Evolutionary conservation across 2,329 filamentous ascomycete genomes (phyloP), one percentile per base, ranked within the genome.

Genomic region (Colletotrichum sojae): DNA sequence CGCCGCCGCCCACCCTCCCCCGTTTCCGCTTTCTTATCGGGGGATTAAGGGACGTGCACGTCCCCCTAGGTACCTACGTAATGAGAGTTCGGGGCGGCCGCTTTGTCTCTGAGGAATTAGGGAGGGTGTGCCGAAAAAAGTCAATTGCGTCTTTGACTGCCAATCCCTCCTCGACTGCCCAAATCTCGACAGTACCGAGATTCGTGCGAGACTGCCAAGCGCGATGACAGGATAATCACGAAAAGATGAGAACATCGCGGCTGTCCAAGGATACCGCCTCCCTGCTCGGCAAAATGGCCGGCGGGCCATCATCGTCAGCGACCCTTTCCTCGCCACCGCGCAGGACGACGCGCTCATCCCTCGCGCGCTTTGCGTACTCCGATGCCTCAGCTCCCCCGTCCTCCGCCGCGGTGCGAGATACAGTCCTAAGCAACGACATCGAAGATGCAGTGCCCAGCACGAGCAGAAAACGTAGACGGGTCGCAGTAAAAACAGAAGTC

Each of bases 251-350:
- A 49, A 87, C 88, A 5, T 90, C 89, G 9, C 83, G 85, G 49
- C 79, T 89, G 60, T 89, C 89, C 9, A 84, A 84, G 73, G 88
- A 91, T 31, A 88, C 89, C 1, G 80, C 87, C 5, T 88, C 84
- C 70, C 77, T 90, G n/a, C 80, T 90, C 55, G 83, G 86, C 71
- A 69, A 25, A 18, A 64, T 53, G 54, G 18, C 67, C 36, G 73
- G 84, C n/a, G 81, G 84, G 13, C 5, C 51, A 22, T n/a, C 51
- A 18, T 18, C 43, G 12, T 18, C 52, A 15, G 6, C 52, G 1
- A 70, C 71, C 13, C 63, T 79, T 49, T 74, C 72, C 45, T 74
- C 76, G 22, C 75, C 78, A 13, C 80, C 80, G 9, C 83, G 83
- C 52, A 83, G 86, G 69, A 83, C 83, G 66, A 85, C 89, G 72